Percentiles rank a stretch among this genome's conserved stretches.
phyloP scores from a whole-genome alignment of 2,329 filamentous ascomycete genomes.

The Colletotrichum destructivum region DNA sequence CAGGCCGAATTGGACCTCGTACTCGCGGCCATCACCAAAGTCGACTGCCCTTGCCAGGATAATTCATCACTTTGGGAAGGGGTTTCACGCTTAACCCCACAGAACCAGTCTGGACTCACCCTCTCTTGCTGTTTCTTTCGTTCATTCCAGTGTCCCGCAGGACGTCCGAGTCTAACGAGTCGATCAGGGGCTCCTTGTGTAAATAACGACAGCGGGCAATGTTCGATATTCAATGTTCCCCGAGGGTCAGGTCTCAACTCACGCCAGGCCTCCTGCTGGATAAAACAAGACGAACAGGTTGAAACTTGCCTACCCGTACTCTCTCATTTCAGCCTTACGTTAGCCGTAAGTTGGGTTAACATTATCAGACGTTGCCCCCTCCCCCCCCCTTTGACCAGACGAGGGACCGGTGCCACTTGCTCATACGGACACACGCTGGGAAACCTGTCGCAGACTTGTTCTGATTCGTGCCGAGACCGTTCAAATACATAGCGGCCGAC shows the following conservation, averaged over 20 bases:
- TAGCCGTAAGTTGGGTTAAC: neutral
- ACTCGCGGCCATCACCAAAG: slow-evolving; percentile 35
- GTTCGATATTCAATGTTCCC: neutral
- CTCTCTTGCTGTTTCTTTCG: neutral
- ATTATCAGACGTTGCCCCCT: neutral
- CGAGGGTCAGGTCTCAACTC: neutral
- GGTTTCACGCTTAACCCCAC: slow-evolving; percentile 11
- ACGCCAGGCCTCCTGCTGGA: slow-evolving; percentile 4
- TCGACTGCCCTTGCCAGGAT: slow-evolving; percentile 15
- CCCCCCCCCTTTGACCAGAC: too few relatives aligned
- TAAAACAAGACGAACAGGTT: slow-evolving; percentile 6
- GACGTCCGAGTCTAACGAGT: slow-evolving; percentile 17
- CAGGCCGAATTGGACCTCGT: slow-evolving; percentile 24
- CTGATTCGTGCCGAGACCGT: neutral
- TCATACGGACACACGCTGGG: neutral
- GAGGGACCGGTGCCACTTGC: neutral
- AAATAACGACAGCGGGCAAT: neutral
- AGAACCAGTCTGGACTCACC: slow-evolving; percentile 9
- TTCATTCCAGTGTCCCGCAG: slow-evolving; percentile 19
- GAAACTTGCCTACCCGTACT: neutral
- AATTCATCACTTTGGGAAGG: slow-evolving; percentile 3
- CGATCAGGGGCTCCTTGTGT: slow-evolving; percentile 20
- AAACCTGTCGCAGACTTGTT: neutral
- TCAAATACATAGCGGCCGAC: neutral
- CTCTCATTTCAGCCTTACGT: slow-evolving; percentile 22